A percentile compares a stretch with the other conserved stretches of the same genome.
These are phyloP conservation scores for Lupinus albus DNA, from an alignment of 306 rosid genomes.

Conservation along the genomic window DNA sequence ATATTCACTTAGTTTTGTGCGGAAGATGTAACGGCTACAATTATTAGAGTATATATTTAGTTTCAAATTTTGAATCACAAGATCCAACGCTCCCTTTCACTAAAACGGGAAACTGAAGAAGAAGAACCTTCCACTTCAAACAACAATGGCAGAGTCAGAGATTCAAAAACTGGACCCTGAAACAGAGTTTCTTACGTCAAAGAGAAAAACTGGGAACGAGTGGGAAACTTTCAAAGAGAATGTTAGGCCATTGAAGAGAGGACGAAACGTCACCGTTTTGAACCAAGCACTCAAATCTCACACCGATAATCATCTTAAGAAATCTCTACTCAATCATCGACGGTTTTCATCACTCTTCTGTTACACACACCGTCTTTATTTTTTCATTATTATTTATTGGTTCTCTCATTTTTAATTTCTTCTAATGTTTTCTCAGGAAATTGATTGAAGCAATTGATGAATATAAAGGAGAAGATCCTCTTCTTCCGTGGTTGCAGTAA, in stretches of 20 bases:
- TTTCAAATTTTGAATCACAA: constrained; percentile 38
- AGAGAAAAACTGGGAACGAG: constrained; percentile 67
- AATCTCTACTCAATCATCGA: constrained; percentile 59
- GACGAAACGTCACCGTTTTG: constrained; percentile 70
- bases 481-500: constrained; percentile 88
- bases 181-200: constrained; percentile 70
- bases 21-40: too few relatives aligned
- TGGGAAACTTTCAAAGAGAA: constrained; percentile 95
- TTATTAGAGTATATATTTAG: too few relatives aligned
- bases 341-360: constrained; percentile 39
- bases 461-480: constrained; percentile 84
- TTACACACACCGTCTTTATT: neutral
- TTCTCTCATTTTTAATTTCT: too few relatives aligned
- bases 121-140: constrained; percentile 16
- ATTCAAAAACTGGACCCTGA: constrained; percentile 63
- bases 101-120: neutral
- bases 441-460: constrained; percentile 72
- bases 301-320: constrained; percentile 59
- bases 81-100: neutral
- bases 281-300: constrained; percentile 73
- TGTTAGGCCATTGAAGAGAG: constrained; percentile 88
- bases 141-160: constrained; percentile 43
- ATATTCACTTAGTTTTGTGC: too few relatives aligned
- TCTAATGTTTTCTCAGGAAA: constrained; percentile 42
- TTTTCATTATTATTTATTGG: neutral